A percentile compares a stretch with the other conserved stretches of the same genome.
These are phyloP conservation scores for Poa annua DNA, from an alignment of 176 grass and related monocot genomes.

Conservation along the genomic window DNA sequence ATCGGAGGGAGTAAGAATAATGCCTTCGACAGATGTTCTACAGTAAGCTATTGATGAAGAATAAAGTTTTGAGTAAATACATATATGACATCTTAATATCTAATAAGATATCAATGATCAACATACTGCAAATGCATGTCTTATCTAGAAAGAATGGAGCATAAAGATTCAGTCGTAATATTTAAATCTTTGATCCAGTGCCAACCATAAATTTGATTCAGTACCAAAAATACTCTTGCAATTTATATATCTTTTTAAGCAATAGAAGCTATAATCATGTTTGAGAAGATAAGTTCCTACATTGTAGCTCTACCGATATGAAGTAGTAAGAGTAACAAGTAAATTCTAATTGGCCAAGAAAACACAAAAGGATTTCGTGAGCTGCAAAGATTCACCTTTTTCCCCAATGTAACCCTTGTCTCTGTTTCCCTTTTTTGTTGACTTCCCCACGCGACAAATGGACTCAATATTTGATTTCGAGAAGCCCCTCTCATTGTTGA, in stretches of 20 bases:
- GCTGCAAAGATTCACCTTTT: slow-evolving; percentile 49
- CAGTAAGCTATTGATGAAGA: background rate
- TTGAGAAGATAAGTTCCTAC: background rate
- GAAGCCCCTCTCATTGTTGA: slow-evolving; percentile 79
- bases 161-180: background rate
- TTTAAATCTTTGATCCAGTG: background rate
- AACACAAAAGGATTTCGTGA: background rate
- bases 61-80: background rate
- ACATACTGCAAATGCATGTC: background rate
- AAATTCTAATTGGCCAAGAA: background rate
- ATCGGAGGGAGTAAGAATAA: too few species aligned
- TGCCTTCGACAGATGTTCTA: background rate
- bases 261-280: background rate
- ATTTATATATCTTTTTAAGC: background rate
- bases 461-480: slow-evolving; percentile 57
- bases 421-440: slow-evolving; percentile 65
- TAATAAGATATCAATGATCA: background rate
- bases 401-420: slow-evolving; percentile 67
- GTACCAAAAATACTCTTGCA: background rate
- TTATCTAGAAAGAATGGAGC: background rate
- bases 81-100: background rate
- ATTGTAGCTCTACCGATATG: background rate
- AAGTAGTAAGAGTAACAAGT: background rate
- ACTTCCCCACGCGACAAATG: slow-evolving; percentile 60
- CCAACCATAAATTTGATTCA: background rate